Conservation (phyloP, 2,329 filamentous ascomycete genomes). For the Bertia moriformis region DNA sequence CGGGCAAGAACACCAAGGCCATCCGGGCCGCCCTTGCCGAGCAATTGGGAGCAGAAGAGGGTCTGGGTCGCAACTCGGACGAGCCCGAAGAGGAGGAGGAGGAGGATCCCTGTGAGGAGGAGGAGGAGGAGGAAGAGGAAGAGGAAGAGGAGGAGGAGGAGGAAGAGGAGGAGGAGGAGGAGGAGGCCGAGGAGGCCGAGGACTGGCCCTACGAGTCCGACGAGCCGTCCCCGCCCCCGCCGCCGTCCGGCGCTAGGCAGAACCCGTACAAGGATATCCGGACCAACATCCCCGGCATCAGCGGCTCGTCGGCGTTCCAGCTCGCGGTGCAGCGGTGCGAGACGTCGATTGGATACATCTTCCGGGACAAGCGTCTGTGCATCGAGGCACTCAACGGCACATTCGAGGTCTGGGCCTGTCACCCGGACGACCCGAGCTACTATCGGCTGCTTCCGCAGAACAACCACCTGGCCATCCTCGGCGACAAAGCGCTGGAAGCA, state of each 20-base stretch:
- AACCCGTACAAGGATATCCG: background rate
- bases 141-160: background rate
- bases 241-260: background rate
- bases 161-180: background rate
- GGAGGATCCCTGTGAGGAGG: too few relatives aligned
- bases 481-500: background rate
- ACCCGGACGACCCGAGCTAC: background rate
- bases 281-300: too few relatives aligned
- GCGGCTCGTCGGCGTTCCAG: too few relatives aligned
- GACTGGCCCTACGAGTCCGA: background rate
- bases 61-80: too few relatives aligned
- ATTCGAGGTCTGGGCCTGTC: background rate
- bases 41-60: too few relatives aligned
- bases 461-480: background rate
- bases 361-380: background rate
- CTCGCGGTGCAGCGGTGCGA: background rate
- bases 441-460: background rate
- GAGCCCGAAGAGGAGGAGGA: too few relatives aligned
- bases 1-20: too few relatives aligned
- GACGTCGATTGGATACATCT: background rate
- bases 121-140: background rate
- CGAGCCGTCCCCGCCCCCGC: background rate
- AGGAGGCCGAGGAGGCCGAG: background rate
- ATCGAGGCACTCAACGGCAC: background rate
- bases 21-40: too few relatives aligned